phyloP scores from a whole-genome alignment of 805 yeast genomes.

The Monosporozyma unispora region DNA sequence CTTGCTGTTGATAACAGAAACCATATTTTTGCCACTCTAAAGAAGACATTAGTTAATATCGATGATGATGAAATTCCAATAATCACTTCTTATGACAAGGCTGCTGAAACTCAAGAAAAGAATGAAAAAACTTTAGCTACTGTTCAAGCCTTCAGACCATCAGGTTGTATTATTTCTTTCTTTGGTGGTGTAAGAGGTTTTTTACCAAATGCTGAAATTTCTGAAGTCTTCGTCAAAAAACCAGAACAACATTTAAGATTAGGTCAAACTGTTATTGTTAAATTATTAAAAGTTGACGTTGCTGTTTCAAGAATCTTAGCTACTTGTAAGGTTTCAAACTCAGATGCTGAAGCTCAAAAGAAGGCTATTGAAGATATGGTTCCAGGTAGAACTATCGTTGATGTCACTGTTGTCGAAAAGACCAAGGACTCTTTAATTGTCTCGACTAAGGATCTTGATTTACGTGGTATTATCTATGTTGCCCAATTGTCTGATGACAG shows the following conservation, averaged over 20 bases:
- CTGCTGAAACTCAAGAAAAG: constrained; percentile 32
- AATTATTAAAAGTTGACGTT: constrained; percentile 48
- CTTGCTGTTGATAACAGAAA: constrained; percentile 40
- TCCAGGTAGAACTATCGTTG: constrained; percentile 55
- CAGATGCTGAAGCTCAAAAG: constrained; percentile 39
- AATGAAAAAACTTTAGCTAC: constrained; percentile 59
- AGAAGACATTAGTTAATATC: constrained; percentile 67
- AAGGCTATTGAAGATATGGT: constrained; percentile 38
- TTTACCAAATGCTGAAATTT: constrained; percentile 79
- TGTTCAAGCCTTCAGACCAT: constrained; percentile 57
- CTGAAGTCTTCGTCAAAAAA: constrained; percentile 73
- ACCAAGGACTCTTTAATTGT: constrained; percentile 64
- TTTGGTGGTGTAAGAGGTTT: constrained; percentile 73
- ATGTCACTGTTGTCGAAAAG: constrained; percentile 60
- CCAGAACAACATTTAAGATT: constrained; percentile 70
- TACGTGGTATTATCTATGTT: constrained; percentile 62
- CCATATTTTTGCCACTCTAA: constrained; percentile 58
- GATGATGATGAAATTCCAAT: constrained; percentile 30
- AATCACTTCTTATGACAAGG: constrained; percentile 41
- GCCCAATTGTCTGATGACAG: constrained; percentile 75
- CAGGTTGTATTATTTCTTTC: constrained; percentile 78
- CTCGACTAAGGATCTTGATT: constrained; percentile 41
- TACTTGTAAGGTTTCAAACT: constrained; percentile 61
- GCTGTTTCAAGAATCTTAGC: constrained; percentile 52
- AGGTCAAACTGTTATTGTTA: constrained; percentile 77